These are phyloP conservation scores for Candida dendrica DNA, from an alignment of 805 yeast genomes.

Conservation along the genomic window DNA sequence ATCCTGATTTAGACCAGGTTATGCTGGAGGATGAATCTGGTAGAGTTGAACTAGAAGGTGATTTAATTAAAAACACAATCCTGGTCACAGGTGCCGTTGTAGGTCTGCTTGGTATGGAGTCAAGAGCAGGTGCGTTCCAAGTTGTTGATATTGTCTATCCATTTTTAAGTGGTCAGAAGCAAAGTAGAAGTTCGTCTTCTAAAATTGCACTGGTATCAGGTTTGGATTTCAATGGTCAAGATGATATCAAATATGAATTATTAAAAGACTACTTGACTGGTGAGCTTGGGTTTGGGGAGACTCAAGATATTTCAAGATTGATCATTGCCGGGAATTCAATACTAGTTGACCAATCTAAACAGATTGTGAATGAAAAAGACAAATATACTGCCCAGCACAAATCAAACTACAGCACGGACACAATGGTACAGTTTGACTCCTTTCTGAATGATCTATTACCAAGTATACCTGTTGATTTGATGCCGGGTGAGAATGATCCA, in stretches of 20 bases:
- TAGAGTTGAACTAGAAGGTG: slow-evolving; percentile 65
- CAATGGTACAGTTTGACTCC: slow-evolving; percentile 49
- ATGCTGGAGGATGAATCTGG: slow-evolving; percentile 93
- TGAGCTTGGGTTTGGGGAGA: slow-evolving; percentile 38
- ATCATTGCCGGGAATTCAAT: slow-evolving; percentile 73
- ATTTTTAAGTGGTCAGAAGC: slow-evolving; percentile 47
- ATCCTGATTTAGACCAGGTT: slow-evolving; percentile 48
- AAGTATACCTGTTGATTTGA: slow-evolving; percentile 60
- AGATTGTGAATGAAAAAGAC: slow-evolving; percentile 20
- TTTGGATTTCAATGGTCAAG: slow-evolving; percentile 43
- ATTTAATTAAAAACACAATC: slow-evolving; percentile 42
- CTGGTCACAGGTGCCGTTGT: slow-evolving; percentile 87
- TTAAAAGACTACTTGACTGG: slow-evolving; percentile 70
- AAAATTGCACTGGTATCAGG: slow-evolving; percentile 78
- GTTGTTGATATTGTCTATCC: slow-evolving; percentile 79
- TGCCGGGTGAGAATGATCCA: slow-evolving; percentile 88
- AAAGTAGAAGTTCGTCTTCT: slow-evolving; percentile 10
- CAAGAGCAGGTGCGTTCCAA: slow-evolving; percentile 75
- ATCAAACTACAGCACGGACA: slow-evolving; percentile 41
- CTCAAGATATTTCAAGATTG: slow-evolving; percentile 37
- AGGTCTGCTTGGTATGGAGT: slow-evolving; percentile 82
- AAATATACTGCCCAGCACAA: slow-evolving; percentile 44
- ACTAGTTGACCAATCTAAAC: slow-evolving; percentile 11
- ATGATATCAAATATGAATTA: slow-evolving; percentile 42
- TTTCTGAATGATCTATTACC: slow-evolving; percentile 49